Base-by-base conservation (phyloP, 306 rosid species). In the Glycine latifolia region DNA sequence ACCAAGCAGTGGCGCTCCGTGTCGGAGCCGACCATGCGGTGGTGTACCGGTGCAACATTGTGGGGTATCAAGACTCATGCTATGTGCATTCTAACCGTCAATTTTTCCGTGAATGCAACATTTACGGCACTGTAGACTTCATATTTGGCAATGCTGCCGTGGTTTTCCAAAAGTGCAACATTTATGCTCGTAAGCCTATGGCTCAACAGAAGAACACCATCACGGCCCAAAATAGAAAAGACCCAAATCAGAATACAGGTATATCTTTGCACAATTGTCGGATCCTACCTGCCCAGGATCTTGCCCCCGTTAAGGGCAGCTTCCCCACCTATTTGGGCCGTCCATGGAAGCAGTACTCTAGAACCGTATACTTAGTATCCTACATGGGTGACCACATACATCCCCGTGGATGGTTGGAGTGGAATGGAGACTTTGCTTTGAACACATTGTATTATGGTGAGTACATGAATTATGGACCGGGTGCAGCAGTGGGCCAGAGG, bases 1-100 rank as follows among this genome's bases (percentile, higher is more conserved):
- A 92, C 85, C 99, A 95, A 62, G 99, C 99, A 0, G 99, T 95
- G 14, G 99, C 99, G 0, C 97, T 95, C n/a, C 95, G 99, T 0
- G 80, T 95, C 1, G 92, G 99, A 1, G 92, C 99, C 0, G 99
- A 95, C 79, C 99, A 95, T 8, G 92, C 90, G 2, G 99, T 93
- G 78, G 88, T 95, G 20, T 93, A 85, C 71, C 90, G 77, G 0
- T 95, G 97, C 85, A 73, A 66, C 85, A 44, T 93, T 8, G 1
- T 74, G 0, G 99, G 99, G 1, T 89, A 91, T 63, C 99, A 95
- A 78, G 99, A 95, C 80, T 65, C 97, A 0, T 87, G 92, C 53
- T 95, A 95, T 14, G 99, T 95, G 0, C 99, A 95, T 81, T 95
- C 99, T 7, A 95, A 95, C 44, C 97, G 99, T 3, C 97, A 92